Base-by-base conservation (phyloP, 495 filamentous ascomycete species). In the Penicillium herquei region DNA sequence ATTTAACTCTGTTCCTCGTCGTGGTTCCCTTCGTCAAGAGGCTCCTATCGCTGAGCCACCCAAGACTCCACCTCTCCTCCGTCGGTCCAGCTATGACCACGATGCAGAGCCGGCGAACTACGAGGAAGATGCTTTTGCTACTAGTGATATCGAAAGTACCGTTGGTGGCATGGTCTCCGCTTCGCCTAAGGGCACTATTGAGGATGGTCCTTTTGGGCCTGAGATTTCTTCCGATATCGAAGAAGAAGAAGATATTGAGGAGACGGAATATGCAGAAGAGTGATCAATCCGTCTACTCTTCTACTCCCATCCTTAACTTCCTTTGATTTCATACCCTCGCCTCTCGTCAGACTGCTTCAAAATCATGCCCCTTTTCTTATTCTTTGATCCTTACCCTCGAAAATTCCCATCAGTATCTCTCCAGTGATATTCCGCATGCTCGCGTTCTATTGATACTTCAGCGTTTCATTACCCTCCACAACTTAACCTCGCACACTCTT, bases 21-120 rank as follows among this genome's bases (percentile, higher is more conserved):
- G 67, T 7, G 59, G 65, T 11, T 72, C 72, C 26, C 57, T 62
- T 21, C 75, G 70, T 18, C 63, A 66, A 35, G 62, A 60, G 66
- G 65, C 51, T 65, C 73, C 44, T 63, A 71, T 53, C 59, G 70
- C 62, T 56, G 70, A 80, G 55, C 63, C 79, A 43, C 86, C 80
- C 34, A 72, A 76, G 42, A 91, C 88, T 30, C 87, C 89, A 41
- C 87, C 87, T 9, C 84, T 91, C 64, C 81, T 90, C 70, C 79
- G 84, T 12, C 71, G 81, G 51, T 79, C 73, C 14, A 84, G 82
- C 59, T 92, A 92, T 62, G 89, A 91, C 64, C 76, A 79, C 42
- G 89, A 92, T 62, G 88, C 88, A 0, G 83, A 83, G 56, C 73
- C 74, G 6, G 65, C 66, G 11, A 70, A 60, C 50, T 74, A 76